phyloP scores from a whole-genome alignment of 2,329 filamentous ascomycete species.

The Mariannaea elegans region DNA sequence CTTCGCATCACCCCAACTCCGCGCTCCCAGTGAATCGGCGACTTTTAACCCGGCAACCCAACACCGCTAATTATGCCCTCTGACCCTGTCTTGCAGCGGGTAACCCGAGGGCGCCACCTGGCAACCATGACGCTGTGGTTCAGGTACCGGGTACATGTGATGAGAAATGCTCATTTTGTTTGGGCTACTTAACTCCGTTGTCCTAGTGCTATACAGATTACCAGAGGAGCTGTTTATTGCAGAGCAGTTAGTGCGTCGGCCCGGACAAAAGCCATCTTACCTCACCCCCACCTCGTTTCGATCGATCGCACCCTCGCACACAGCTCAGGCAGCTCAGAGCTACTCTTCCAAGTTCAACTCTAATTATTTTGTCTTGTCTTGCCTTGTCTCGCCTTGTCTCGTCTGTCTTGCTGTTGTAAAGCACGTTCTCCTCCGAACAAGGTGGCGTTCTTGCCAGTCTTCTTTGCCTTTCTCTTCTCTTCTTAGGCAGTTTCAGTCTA shows the following conservation, averaged over 20 bases:
- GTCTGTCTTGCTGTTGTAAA: neutral
- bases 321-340: slow-evolving; percentile 19
- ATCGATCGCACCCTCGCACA: too few species aligned
- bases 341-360: neutral
- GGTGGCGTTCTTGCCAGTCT: neutral
- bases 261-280: slow-evolving; percentile 2
- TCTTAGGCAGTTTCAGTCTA: neutral
- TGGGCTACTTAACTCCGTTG: too few species aligned
- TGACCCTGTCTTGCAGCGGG: neutral
- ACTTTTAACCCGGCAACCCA: slow-evolving; percentile 21
- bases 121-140: slow-evolving; percentile 6
- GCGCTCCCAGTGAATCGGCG: slow-evolving; percentile 10
- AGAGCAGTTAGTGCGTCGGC: neutral
- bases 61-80: slow-evolving; percentile 11
- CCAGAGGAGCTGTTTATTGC: too few species aligned
- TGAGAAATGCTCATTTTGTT: slow-evolving; percentile 5
- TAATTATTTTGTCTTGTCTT: neutral
- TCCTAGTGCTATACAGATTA: too few species aligned
- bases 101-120: neutral
- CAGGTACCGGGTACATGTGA: slow-evolving; percentile 19
- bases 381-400: neutral
- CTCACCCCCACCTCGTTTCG: slow-evolving; percentile 5
- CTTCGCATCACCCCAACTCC: neutral
- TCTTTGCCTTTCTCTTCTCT: neutral
- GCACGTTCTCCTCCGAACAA: neutral